Evolutionary conservation across 352 stramenopile species (phyloP), one percentile per base, ranked within the genome.

Genomic region (Phytopythium vexans): DNA sequence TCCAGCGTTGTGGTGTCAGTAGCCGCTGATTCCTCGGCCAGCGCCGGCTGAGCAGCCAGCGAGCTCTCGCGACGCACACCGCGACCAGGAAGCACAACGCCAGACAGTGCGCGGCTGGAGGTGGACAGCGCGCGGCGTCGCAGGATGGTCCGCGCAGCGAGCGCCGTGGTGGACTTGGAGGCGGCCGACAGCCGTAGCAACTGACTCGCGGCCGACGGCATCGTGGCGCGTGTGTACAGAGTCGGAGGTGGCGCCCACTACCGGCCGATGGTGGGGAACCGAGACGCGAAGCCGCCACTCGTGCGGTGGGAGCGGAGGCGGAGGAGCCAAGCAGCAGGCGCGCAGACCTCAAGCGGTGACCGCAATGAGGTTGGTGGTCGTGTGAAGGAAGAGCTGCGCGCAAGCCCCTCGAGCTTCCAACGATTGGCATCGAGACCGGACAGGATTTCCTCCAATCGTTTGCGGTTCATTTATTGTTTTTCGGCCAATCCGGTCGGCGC

Each of bases 51-150:
- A 3, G 47, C 44, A 1, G 71, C 58, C 42, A 68, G 49, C 14
- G 71, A 77, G 60, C 68, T 81, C 48, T 64, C 63, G 8, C 14
- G 48, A 43, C 68, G 68, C 15, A 37, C 12, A 14, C 58, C 11
- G 6, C 21, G 21, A 27, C 21, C 21, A 27, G 21, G 21, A 2
- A 27, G 21, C 21, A 27, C 21, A 27, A 27, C 21, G 21, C 21
- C 21, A 2, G 35, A 70, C 8, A 12, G 55, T 40, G 27, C 49
- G 21, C 44, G 48, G 37, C 55, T 56, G 14, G 39, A 49, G 50
- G 16, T 21, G 14, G 40, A 48, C 6, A 56, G 40, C 8, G 40
- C n/a, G 32, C 50, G 47, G 34, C 58, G 62, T 11, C 55, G 59
- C 32, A 71, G n/a, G 14, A 44, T 52, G 11, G 58, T 21, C 33